Conservation (phyloP, 129 eudicot genomes). For the Chrysanthemum seticuspe region DNA sequence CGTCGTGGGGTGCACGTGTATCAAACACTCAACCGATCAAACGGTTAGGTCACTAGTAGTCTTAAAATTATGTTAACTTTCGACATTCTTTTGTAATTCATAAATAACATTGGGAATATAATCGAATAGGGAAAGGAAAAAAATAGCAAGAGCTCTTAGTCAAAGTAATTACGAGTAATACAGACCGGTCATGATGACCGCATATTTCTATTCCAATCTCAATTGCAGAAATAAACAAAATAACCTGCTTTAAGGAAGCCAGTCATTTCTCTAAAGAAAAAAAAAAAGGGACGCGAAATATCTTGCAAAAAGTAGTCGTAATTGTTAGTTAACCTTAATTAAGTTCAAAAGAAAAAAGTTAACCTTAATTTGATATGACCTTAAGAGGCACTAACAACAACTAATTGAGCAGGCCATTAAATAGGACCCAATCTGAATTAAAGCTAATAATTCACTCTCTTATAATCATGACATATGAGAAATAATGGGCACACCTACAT, state of each 20-base stretch:
- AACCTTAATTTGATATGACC: constrained; percentile 11
- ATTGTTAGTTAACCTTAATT: too few species aligned
- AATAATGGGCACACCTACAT: constrained; percentile 14
- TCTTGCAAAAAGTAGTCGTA: neutral
- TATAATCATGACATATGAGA: constrained; percentile 20
- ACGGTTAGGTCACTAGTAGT: too few species aligned
- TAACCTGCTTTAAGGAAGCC: neutral
- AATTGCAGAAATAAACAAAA: neutral
- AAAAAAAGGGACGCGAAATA: constrained; percentile 3
- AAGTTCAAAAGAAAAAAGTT: neutral
- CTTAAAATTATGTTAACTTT: too few species aligned
- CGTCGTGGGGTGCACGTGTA: too few species aligned
- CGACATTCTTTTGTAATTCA: too few species aligned
- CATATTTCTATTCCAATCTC: neutral
- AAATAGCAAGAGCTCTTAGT: too few species aligned
- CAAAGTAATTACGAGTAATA: too few species aligned
- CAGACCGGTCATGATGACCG: neutral
- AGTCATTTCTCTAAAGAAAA: neutral
- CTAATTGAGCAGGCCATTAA: constrained; percentile 20
- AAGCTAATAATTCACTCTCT: constrained; percentile 26
- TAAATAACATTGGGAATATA: too few species aligned
- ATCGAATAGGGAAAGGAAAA: too few species aligned
- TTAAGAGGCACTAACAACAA: constrained; percentile 17
- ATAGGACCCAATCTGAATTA: constrained; percentile 28
- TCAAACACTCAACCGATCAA: too few species aligned